phyloP scores from a whole-genome alignment of 2,329 filamentous ascomycete genomes.

The Cadophora sp. region DNA sequence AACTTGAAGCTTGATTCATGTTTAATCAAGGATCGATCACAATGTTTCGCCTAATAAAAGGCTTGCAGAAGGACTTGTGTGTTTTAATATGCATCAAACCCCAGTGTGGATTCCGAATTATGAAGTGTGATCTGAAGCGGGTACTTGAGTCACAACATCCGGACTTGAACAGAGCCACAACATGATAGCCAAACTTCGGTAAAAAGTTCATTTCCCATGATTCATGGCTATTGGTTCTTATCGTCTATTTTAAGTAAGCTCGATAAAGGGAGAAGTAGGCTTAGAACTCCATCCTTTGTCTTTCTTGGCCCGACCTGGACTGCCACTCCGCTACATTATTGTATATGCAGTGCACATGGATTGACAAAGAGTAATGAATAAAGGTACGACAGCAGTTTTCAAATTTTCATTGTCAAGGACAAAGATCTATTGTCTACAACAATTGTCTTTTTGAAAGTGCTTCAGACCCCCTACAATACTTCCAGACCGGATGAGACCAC shows the following conservation, averaged over 20 bases:
- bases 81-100: no score
- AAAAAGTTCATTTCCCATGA: background rate
- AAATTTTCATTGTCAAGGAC: background rate
- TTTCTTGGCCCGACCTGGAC: background rate
- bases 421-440: background rate
- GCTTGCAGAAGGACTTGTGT: no score
- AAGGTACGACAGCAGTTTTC: background rate
- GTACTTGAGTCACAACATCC: no score
- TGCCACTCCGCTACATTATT: background rate
- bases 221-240: no score
- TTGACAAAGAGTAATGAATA: background rate
- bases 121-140: no score
- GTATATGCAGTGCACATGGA: background rate
- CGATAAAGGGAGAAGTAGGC: background rate
- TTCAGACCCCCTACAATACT: background rate
- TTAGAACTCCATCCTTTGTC: background rate
- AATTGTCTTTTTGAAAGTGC: background rate
- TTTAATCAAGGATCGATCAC: no score
- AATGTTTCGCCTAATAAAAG: no score
- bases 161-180: background rate
- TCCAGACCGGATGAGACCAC: background rate
- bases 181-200: background rate
- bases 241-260: background rate
- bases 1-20: no score
- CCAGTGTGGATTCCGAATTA: no score